Conservation (phyloP, 169 alveolate genomes). For the Cryptosporidium canis region DNA sequence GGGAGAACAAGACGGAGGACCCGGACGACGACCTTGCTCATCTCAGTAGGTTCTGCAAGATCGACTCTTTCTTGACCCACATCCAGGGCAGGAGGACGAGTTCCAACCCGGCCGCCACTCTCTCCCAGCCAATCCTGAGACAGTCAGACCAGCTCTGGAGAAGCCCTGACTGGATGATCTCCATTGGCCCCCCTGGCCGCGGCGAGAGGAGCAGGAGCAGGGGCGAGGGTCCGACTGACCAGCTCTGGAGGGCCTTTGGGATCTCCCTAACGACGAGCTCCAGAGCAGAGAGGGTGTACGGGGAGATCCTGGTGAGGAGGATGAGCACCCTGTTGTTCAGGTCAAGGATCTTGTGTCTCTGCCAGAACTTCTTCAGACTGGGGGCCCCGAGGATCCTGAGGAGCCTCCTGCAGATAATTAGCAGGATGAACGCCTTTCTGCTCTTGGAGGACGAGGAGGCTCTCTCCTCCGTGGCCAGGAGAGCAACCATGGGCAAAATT, state of each 20-base stretch:
- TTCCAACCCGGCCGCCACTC: not conserved
- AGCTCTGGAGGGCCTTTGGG: conserved; percentile 51
- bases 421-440: not conserved
- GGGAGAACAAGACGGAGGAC: not conserved
- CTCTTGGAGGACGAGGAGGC: not conserved
- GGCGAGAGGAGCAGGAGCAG: not conserved
- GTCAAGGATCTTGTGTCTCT: not conserved
- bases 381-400: conserved; percentile 23
- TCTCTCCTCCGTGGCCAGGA: not conserved
- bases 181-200: not conserved
- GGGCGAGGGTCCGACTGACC: not conserved
- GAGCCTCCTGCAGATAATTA: not conserved
- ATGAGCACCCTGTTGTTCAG: conserved; percentile 30
- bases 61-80: not conserved
- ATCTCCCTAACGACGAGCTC: conserved; percentile 58
- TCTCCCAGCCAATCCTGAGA: conserved; percentile 32
- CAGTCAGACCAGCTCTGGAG: conserved; percentile 3
- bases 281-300: conserved; percentile 41
- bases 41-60: conserved; percentile 13
- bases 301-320: conserved; percentile 15
- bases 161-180: conserved; percentile 46
- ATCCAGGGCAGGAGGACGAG: not conserved
- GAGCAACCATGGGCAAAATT: not conserved
- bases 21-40: conserved; percentile 1
- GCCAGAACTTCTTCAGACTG: conserved; percentile 24